A percentile compares a stretch with the other conserved stretches of the same genome.
Conservation (phyloP, 768 basidiomycete species). For the Rhodotorula diobovata region DNA sequence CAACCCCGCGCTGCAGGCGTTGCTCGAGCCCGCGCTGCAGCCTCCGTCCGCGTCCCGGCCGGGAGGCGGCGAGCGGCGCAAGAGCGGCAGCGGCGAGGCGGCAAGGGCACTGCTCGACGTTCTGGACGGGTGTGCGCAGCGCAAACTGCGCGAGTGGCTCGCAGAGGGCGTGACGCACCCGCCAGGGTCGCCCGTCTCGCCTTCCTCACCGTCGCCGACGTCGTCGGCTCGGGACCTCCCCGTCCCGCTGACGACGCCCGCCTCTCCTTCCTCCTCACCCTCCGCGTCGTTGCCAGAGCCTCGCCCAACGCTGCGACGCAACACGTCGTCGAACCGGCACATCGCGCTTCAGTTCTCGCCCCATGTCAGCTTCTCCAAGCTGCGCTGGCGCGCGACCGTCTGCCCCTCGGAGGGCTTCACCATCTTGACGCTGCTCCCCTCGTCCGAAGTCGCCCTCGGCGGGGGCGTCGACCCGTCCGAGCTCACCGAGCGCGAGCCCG, state of each 20-base stretch:
- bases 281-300: not conserved
- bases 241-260: too few species aligned
- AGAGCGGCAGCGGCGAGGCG: not conserved
- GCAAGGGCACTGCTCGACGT: not conserved
- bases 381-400: conserved; percentile 13
- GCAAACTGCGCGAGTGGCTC: not conserved
- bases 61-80: too few species aligned
- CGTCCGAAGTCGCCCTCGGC: not conserved
- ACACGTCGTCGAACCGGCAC: not conserved
- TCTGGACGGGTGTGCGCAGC: not conserved
- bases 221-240: not conserved
- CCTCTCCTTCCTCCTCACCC: too few species aligned
- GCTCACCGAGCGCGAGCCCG: too few species aligned
- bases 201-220: not conserved
- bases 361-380: conserved; percentile 9
- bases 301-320: not conserved
- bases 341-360: conserved; percentile 7
- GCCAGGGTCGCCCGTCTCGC: too few species aligned
- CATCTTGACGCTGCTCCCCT: conserved; percentile 11
- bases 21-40: not conserved
- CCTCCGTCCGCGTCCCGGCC: too few species aligned
- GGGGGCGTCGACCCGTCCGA: not conserved
- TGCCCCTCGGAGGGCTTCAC: conserved; percentile 11
- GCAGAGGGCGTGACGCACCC: not conserved
- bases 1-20: conserved; percentile 2